Evolutionary conservation across 345 rosid genomes (phyloP), one percentile per base, ranked within the genome.

Genomic region (Kernera saxatilis): DNA sequence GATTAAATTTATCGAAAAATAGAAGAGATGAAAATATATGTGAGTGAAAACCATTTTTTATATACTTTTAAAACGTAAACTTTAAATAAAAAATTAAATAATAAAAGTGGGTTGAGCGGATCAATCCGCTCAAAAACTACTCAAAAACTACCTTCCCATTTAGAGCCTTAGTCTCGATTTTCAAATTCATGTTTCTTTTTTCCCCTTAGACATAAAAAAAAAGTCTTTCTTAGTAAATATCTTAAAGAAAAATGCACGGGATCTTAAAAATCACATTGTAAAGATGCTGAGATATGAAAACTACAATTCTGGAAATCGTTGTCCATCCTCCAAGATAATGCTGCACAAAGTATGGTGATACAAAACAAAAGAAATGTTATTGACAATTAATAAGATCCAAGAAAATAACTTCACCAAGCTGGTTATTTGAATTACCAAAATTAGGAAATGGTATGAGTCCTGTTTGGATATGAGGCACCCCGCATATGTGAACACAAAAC

Each of bases 401-500:
- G 8, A 64, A 33, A 18, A 64, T 8, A 30, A 48, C 17, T 50
- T 23, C 7, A 23, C 22, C 7, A 23, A 58, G 26, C 53, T 41
- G 66, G n/a, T 41, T 13, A 27, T 62, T 26, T 43, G 39, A 44
- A 12, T 45, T 62, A 43, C 40, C 12, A 44, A 63, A 45, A 27
- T 62, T 57, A 40, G 5, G 25, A 62, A 29, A 62, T 25, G 2
- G 8, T 8, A 39, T 5, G 3, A 26, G 17, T 11, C 21, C 21
- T 33, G 29, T 49, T 33, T 21, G 37, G 36, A 45, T 57, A 56
- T 2, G 65, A 56, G 55, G 64, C 55, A 43, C 32, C 22, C 23
- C 15, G 54, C 43, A 54, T 17, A 32, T 55, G 64, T 68, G 72
- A 68, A 68, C 53, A 55, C 9, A 17, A 14, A 70, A 58, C 74